Evolutionary conservation across 306 rosid genomes (phyloP), one percentile per base, ranked within the genome.

Genomic region (Ziziphus jujuba): DNA sequence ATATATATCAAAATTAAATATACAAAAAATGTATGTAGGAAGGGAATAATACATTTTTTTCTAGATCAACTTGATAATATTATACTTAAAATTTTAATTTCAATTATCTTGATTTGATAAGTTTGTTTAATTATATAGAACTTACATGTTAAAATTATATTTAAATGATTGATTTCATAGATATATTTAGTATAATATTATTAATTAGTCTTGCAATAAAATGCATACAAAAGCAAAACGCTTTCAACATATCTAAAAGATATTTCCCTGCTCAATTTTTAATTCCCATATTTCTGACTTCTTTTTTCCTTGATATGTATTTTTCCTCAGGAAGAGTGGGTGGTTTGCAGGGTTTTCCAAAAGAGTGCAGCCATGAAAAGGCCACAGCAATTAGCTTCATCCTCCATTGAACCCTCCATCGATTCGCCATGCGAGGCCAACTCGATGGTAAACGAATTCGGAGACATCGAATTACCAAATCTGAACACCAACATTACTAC

Each of bases 261-360:
- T 15, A 49, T 5, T n/a, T n/a, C n/a, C n/a, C n/a, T n/a, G n/a
- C n/a, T n/a, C n/a, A n/a, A n/a, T n/a, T n/a, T n/a, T n/a, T n/a
- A n/a, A n/a, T n/a, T n/a, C n/a, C 17, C 2, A 5, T n/a, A 49
- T 17, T 49, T 11, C 16, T 49, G 8, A 6, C 9, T 17, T 43
- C 31, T 33, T 33, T 5, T 17, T 69, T 19, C n/a, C n/a, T 16
- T 9, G 20, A 19, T 50, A 19, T 0, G 3, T 69, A 54, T 35
- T 1, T 38, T 31, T 71, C 58, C 48, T 10, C 80, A 93, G 99
- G 92, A 93, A 48, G 97, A 90, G 65, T 93, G 97, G 97, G 99
- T 88, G 82, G 87, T 93, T 67, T 93, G 96, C 43, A 88, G 97
- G 87, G 85, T 93, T 56, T 93, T 93, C 80, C 87, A 93, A 17